Base-by-base conservation (phyloP, 1,139 yeast species). In the Sugiyamaella japonica region DNA sequence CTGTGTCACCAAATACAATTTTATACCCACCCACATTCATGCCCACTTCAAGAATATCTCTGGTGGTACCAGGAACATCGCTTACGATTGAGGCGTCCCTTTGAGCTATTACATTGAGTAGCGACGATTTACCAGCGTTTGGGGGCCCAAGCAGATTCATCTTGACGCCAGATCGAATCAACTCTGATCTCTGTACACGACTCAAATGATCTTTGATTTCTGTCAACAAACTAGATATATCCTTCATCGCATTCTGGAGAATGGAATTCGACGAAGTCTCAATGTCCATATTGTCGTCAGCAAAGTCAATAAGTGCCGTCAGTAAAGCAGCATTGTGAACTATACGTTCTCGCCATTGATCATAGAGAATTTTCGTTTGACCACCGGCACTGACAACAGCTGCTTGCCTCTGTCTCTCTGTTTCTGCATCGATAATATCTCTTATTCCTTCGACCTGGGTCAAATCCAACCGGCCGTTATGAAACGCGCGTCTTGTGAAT, bases 91-190 rank as follows among this genome's bases (percentile, higher is more conserved):
- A 95, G 10, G 91, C 89, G 39, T 91, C 95, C 49, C 87, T 81
- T 57, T 85, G 80, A 0, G 93, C 89, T 12, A 93, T 71, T 10
- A 73, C 66, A 64, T 95, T 93, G 48, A 93, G 71, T 12, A 93
- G 72, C 0, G 96, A 88, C 1, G 97, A 90, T 67, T 93, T 93
- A 0, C 99, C 99, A 0, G 97, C 97, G 70, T 93, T 93, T 1
- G 99, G 97, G 3, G 96, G 95, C 0, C 99, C 99, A 17, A 91
- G 63, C 17, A 93, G 73, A 0, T 86, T 83, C 41, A 91, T 66
- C 58, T 81, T 82, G 42, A 93, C 82, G 1, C 99, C 99, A 25
- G 79, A 76, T 47, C 85, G 69, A 16, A 93, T 71, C 1, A 91
- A 73, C 60, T 84, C 87, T 0, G 95, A 82, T 50, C 83, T 73